Evolutionary conservation across 345 rosid species (phyloP).

Genomic region (Camelina neglecta): DNA sequence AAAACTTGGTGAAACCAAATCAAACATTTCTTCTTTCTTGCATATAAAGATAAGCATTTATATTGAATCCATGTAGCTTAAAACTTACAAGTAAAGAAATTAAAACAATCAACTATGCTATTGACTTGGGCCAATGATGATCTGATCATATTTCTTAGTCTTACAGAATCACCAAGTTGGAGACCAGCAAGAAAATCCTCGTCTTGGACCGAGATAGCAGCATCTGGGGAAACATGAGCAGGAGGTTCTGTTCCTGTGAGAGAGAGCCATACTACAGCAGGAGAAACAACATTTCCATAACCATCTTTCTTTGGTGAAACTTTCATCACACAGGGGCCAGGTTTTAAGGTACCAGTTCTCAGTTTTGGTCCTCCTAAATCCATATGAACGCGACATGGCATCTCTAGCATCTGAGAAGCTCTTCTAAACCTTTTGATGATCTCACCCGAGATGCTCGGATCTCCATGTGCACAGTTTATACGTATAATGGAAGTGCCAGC

Average conservation of each 20-base stretch:
- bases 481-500: conserved; percentile 64
- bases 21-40: too few species aligned
- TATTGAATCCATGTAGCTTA: too few species aligned
- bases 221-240: conserved; percentile 59
- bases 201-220: conserved; percentile 51
- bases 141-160: conserved; percentile 25
- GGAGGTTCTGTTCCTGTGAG: conserved; percentile 59
- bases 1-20: too few species aligned
- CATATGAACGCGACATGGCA: conserved; percentile 69
- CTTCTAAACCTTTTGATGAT: conserved; percentile 61
- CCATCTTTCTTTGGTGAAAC: conserved; percentile 60
- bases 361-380: conserved; percentile 83
- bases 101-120: too few species aligned
- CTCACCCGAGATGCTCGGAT: conserved; percentile 61
- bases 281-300: conserved; percentile 26
- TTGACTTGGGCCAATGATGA: too few species aligned
- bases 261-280: conserved; percentile 68
- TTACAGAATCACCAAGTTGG: conserved; percentile 56
- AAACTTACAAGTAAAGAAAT: too few species aligned
- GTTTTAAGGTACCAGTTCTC: conserved; percentile 58
- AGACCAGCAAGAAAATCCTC: conserved; percentile 51
- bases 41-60: too few species aligned
- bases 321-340: conserved; percentile 68
- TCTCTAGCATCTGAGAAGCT: conserved; percentile 63
- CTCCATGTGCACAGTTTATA: conserved; percentile 76